Base-by-base conservation (phyloP, 2,329 filamentous ascomycete genomes). In the Aspergillus sp. region DNA sequence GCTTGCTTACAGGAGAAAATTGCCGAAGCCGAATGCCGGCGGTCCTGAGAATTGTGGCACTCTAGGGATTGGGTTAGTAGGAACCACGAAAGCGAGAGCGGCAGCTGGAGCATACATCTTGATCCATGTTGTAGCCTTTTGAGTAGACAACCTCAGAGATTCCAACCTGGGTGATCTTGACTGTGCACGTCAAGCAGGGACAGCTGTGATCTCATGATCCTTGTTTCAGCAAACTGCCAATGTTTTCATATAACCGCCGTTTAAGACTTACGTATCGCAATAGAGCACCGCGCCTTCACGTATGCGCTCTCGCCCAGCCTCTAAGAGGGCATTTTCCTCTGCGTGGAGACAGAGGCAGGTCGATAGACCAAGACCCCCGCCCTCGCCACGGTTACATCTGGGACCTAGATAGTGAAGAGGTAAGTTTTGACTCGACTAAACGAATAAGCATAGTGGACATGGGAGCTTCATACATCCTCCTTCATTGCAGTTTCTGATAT, bases 331-430 rank as follows among this genome's bases (percentile, higher is more conserved):
- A 74, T 99, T 99, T 78, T 99, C 95, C 80, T 99, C 95, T 0
- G 95, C 95, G 75, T 99, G 95, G n/a, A 99, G 86, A 75, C 95
- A 99, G 53, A 98, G 83, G 71, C 95, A 99, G 6, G 94, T 96
- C 4, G 88, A 87, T 20, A 99, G 83, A 0, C 85, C 87, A 50
- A 88, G 83, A 24, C 95, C 95, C 26, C 84, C 85, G 31, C 84
- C 84, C 57, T 86, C 83, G 6, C 87, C 90, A 55, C 85, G 84
- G 75, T 99, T 98, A 77, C 95, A 99, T 52, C 95, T 85, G 11
- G 82, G 78, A 66, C 82, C 81, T 84, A 29, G 6, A 29, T 29
- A 57, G 14, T 49, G n/a, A 36, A 32, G 20, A 20, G 26, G 20
- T 12, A n/a, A n/a, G 22, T 47, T n/a, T 42, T 9, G 14, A 42